A percentile compares a stretch with the other conserved stretches of the same genome.
Evolutionary conservation across 257 asterid genomes (phyloP).

Genomic region (Galeopsis tetrahit): DNA sequence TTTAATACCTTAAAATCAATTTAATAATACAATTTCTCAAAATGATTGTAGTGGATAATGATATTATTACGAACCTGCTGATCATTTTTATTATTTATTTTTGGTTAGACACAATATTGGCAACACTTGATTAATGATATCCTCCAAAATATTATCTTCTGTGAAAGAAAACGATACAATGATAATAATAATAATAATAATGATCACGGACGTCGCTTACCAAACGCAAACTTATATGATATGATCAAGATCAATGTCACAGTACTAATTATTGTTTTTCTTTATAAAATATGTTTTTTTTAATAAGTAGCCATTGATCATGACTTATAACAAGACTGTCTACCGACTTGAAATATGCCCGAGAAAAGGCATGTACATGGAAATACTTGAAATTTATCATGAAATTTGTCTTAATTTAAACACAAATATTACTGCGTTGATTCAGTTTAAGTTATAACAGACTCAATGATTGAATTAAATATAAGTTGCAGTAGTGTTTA

Average conservation of each 20-base stretch:
- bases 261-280: not conserved
- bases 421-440: no score
- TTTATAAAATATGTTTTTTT: not conserved
- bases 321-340: not conserved
- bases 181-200: not conserved
- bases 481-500: not conserved
- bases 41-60: conserved; percentile 33
- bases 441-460: no score
- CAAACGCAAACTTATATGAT: not conserved
- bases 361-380: not conserved
- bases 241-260: not conserved
- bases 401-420: not conserved
- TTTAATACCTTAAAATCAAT: conserved; percentile 13
- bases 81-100: not conserved
- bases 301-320: not conserved
- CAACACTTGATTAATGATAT: not conserved
- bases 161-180: not conserved
- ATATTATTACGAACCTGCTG: conserved; percentile 9
- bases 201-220: not conserved
- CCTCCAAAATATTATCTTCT: conserved; percentile 12
- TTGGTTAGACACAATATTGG: not conserved
- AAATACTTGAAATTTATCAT: not conserved
- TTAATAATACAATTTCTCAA: conserved; percentile 14
- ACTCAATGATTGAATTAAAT: no score
- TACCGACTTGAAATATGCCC: not conserved